These are phyloP conservation scores for Rhynchosporium graminicola DNA, from an alignment of 2,329 filamentous ascomycete species.

Conservation along the genomic window DNA sequence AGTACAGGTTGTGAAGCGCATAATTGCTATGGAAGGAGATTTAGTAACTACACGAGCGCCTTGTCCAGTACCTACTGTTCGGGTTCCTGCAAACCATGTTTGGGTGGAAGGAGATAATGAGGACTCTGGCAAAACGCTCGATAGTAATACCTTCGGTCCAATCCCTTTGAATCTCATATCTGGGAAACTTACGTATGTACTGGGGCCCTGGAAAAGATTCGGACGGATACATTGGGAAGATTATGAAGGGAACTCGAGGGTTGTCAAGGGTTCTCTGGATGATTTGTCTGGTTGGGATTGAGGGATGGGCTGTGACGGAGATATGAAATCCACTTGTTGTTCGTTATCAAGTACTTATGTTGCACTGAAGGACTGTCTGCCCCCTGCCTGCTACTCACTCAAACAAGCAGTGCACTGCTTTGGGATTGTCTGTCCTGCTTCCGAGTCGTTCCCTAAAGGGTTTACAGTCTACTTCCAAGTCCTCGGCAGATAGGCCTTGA, in stretches of 20 bases:
- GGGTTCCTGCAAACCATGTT: conserved; percentile 79
- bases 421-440: too few relatives aligned
- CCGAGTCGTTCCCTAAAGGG: too few relatives aligned
- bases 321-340: not conserved
- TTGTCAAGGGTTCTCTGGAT: conserved; percentile 41
- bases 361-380: too few relatives aligned
- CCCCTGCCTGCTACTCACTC: too few relatives aligned
- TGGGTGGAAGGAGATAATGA: conserved; percentile 86
- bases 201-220: conserved; percentile 67
- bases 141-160: conserved; percentile 91
- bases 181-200: conserved; percentile 70
- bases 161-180: conserved; percentile 74
- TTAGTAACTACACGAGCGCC: conserved; percentile 65
- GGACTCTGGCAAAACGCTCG: conserved; percentile 65
- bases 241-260: conserved; percentile 44
- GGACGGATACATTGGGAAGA: conserved; percentile 61
- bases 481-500: too few relatives aligned
- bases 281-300: conserved; percentile 28
- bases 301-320: not conserved
- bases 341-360: not conserved
- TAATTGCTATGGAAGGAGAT: conserved; percentile 81
- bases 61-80: conserved; percentile 56
- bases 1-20: conserved; percentile 73
- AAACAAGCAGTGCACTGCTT: too few relatives aligned
- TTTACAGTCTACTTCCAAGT: too few relatives aligned